Base-by-base conservation (phyloP, 305 asterid genomes). In the Fraxinus platypoda region DNA sequence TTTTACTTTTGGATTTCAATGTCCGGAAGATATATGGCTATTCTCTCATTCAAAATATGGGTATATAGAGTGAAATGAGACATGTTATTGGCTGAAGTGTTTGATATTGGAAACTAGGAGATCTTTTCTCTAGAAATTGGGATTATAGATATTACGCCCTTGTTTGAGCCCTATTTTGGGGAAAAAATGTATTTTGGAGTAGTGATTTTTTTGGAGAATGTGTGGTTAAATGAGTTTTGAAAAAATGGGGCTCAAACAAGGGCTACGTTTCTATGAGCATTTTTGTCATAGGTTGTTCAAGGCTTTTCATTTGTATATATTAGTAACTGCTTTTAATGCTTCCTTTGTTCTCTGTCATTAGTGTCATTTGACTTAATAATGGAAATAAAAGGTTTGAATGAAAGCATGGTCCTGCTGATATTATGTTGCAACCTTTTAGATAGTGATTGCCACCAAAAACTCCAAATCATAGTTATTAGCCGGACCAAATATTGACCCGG, bases 311-410 rank as follows among this genome's bases (percentile, higher is more conserved):
- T 49, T 75, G 8, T 75, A 75, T 37, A 21, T 19, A 43, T 43
- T 38, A 23, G 2, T n/a, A 3, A 11, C 34, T 23, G 37, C 46
- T 70, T 13, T 26, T 41, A 43, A 71, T 76, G 41, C 41, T 28
- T 76, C 71, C 71, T 46, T 71, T 79, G 76, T 43, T n/a, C 72
- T 71, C 8, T 33, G 17, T 70, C 37, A 52, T 80, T 49, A 15
- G 73, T 54, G 31, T 70, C 59, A 52, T 72, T 52, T 49, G 73
- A 72, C 59, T n/a, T 35, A 70, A 57, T 23, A 13, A 26, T 30
- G 4, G 11, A 68, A 68, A 26, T 30, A 68, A 68, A 68, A 68
- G 13, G 49, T 78, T 64, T 38, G 34, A 64, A 28, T 68, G 37
- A 75, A 30, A 33, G 57, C 73, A 49, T 3, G 43, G 64, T 37